These are phyloP conservation scores for Flaveria brownii DNA, from an alignment of 129 eudicot species.

Conservation along the genomic window DNA sequence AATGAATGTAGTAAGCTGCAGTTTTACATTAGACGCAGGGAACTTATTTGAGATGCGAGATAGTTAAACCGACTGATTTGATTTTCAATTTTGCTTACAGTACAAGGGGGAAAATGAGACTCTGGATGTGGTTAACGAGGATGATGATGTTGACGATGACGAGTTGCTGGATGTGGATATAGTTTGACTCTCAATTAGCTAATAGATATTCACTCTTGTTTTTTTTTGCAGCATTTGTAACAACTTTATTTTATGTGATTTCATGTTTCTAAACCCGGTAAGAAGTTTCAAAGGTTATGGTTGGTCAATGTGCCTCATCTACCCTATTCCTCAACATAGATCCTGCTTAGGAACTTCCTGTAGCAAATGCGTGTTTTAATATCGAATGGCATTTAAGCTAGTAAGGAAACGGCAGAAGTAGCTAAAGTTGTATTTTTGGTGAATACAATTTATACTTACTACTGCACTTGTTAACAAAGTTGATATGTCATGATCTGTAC, in stretches of 20 bases:
- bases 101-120: conserved; percentile 35
- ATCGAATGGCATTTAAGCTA: too few relatives aligned
- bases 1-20: not conserved
- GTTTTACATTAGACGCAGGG: not conserved
- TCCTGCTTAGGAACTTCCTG: not conserved
- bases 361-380: too few relatives aligned
- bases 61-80: not conserved
- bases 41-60: not conserved
- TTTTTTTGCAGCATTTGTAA: conserved; percentile 13
- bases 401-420: too few relatives aligned
- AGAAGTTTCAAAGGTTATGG: too few relatives aligned
- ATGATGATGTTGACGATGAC: conserved; percentile 19
- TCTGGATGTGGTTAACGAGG: conserved; percentile 33
- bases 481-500: too few relatives aligned
- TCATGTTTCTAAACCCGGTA: not conserved
- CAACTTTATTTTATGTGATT: not conserved
- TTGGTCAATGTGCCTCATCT: not conserved
- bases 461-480: too few relatives aligned
- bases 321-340: not conserved
- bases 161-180: conserved; percentile 48
- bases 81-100: conserved; percentile 29
- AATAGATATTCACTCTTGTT: conserved; percentile 7
- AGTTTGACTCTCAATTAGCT: conserved; percentile 16
- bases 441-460: not conserved
- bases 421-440: not conserved